phyloP scores from a whole-genome alignment of 306 rosid species.

The Acacia crassicarpa region DNA sequence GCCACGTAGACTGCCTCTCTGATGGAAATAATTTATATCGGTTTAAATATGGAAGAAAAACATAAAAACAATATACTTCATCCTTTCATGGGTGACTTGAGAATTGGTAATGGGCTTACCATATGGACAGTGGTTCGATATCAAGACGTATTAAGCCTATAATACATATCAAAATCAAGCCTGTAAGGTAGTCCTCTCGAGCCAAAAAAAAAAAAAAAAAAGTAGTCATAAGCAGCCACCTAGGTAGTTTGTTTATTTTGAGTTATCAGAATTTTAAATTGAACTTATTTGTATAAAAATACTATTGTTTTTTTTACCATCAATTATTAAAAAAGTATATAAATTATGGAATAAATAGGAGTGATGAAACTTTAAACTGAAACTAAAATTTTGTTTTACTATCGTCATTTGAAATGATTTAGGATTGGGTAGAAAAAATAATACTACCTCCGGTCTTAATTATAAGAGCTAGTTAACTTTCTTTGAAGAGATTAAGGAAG shows the following conservation, averaged over 20 bases:
- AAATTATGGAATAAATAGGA: background rate
- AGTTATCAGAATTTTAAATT: background rate
- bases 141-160: no score
- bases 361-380: background rate
- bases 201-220: no score
- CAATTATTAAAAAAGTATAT: background rate
- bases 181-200: no score
- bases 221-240: no score
- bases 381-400: background rate
- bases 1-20: conserved; percentile 2
- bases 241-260: no score
- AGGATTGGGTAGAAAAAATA: background rate
- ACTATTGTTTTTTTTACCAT: no score
- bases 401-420: background rate
- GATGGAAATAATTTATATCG: background rate
- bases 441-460: no score
- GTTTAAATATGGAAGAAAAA: background rate
- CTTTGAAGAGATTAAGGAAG: no score
- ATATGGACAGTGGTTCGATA: background rate
- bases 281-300: no score
- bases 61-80: background rate
- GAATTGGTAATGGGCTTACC: background rate
- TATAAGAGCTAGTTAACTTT: no score
- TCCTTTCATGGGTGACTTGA: background rate
- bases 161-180: no score